phyloP scores from a whole-genome alignment of 768 basidiomycete species.

The Ramaria rubella region DNA sequence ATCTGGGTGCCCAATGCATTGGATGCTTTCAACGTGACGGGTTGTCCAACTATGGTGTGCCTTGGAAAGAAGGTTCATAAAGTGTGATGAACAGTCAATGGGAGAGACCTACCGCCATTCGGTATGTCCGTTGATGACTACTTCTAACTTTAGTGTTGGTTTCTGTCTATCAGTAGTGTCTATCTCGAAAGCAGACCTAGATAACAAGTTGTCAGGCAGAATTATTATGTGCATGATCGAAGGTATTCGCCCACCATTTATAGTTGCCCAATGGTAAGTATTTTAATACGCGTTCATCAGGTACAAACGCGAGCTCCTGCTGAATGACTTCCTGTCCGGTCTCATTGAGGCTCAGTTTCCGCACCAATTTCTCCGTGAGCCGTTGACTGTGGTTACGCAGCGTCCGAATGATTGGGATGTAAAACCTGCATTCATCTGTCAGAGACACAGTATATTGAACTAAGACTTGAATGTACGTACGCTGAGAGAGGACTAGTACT shows the following conservation, averaged over 20 bases:
- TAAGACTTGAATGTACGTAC: slow-evolving; percentile 16
- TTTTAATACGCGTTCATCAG: slow-evolving; percentile 47
- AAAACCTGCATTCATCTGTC: slow-evolving; percentile 31
- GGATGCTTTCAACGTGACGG: slow-evolving; percentile 36
- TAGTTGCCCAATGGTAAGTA: slow-evolving; percentile 60
- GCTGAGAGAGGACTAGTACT: slow-evolving; percentile 65
- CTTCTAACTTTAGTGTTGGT: slow-evolving; percentile 51
- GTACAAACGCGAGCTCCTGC: slow-evolving; percentile 39
- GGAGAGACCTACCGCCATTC: slow-evolving; percentile 42
- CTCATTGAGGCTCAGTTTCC: neutral
- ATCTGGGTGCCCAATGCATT: slow-evolving; percentile 43
- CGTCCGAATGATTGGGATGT: slow-evolving; percentile 54
- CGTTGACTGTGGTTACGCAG: slow-evolving; percentile 38
- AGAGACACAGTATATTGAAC: neutral
- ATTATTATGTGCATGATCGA: neutral
- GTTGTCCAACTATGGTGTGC: slow-evolving; percentile 41
- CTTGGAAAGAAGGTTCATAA: slow-evolving; percentile 23
- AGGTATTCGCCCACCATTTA: slow-evolving; percentile 45
- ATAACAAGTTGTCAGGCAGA: neutral
- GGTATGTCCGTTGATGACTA: slow-evolving; percentile 51
- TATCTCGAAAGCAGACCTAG: slow-evolving; percentile 62
- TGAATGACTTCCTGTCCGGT: slow-evolving; percentile 13
- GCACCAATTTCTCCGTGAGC: slow-evolving; percentile 6
- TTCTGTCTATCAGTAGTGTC: slow-evolving; percentile 48
- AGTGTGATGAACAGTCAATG: neutral